Conservation (phyloP, 2,329 filamentous ascomycete genomes). For the Cercospora nicotianae region DNA sequence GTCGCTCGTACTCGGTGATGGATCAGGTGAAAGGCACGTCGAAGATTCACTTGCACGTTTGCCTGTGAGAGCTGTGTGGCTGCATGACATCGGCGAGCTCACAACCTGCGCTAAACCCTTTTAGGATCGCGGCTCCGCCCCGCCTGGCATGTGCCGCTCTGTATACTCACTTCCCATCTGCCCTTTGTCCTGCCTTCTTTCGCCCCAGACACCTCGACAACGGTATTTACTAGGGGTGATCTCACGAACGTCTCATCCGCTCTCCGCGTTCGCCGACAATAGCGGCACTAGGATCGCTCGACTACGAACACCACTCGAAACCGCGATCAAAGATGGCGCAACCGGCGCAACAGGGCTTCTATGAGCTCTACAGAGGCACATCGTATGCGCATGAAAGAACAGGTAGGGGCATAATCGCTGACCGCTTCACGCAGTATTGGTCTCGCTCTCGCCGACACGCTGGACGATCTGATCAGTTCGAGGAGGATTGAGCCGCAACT, state of each 20-base stretch:
- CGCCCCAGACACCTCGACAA: constrained; percentile 8
- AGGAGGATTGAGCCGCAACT: constrained; percentile 96
- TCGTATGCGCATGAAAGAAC: constrained; percentile 63
- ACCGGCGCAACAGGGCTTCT: constrained; percentile 55
- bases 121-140: constrained; percentile 9
- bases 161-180: not conserved
- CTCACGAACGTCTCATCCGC: not conserved
- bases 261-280: not conserved
- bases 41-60: constrained; percentile 10
- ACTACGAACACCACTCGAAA: not conserved
- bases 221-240: not conserved
- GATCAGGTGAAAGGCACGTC: constrained; percentile 11
- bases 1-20: constrained; percentile 5
- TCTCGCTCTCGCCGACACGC: constrained; percentile 87
- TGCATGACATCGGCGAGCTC: constrained; percentile 26
- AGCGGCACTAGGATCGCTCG: not conserved
- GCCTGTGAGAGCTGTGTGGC: constrained; percentile 11
- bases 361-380: constrained; percentile 97
- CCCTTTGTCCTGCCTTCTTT: not conserved
- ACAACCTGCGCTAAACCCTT: constrained; percentile 7
- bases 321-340: constrained; percentile 25
- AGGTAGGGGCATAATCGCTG: not conserved
- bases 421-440: constrained; percentile 67
- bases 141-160: not conserved
- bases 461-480: constrained; percentile 93